Conservation (phyloP, 257 asterid species). For the Solanum lignicaule region DNA sequence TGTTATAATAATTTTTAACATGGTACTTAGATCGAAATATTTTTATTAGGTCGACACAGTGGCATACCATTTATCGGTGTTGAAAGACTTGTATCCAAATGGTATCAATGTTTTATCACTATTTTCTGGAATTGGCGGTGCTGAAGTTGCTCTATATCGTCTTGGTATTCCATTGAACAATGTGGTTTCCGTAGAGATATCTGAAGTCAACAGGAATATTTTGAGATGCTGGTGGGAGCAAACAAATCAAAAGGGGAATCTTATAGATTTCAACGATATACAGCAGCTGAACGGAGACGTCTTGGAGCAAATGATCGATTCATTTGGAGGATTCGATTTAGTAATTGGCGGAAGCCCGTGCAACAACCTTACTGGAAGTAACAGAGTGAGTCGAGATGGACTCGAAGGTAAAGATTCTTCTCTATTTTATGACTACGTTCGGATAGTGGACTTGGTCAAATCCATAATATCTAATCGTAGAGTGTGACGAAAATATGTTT, state of each 20-base stretch:
- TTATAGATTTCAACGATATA: conserved; percentile 52
- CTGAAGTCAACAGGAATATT: conserved; percentile 57
- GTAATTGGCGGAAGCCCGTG: not conserved
- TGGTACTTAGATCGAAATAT: not conserved
- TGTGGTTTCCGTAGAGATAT: conserved; percentile 64
- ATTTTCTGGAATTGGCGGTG: conserved; percentile 95
- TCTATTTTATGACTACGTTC: conserved; percentile 2
- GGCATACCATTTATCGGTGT: conserved; percentile 74
- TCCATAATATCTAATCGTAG: not conserved
- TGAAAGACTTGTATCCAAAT: conserved; percentile 50
- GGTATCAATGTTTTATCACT: conserved; percentile 71
- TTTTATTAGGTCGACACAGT: conserved; percentile 66
- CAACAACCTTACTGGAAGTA: conserved; percentile 9
- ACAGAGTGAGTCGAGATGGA: not conserved
- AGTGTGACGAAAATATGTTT: not conserved
- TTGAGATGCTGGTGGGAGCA: conserved; percentile 93
- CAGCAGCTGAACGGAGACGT: conserved; percentile 21
- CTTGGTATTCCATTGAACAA: conserved; percentile 55
- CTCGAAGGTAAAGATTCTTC: conserved; percentile 5
- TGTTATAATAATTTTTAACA: not conserved
- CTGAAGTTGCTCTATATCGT: conserved; percentile 82
- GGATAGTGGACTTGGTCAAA: not conserved
- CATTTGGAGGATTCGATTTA: conserved; percentile 22
- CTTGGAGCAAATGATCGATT: conserved; percentile 22
- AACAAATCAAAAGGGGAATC: conserved; percentile 49